phyloP scores from a whole-genome alignment of 352 stramenopile species.

The Pythium chondricola region DNA sequence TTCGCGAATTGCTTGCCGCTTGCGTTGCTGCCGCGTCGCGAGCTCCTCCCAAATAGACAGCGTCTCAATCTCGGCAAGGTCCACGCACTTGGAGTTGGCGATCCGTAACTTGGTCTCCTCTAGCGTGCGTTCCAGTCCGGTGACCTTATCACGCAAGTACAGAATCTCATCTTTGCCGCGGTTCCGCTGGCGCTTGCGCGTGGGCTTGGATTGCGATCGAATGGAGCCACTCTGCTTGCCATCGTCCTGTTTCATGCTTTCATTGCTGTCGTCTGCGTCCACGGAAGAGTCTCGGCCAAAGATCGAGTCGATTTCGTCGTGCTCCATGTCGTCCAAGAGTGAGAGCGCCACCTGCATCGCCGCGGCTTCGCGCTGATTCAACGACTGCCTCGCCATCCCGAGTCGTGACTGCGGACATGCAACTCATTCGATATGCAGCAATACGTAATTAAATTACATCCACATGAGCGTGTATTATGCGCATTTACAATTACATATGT shows the following conservation, averaged over 20 bases:
- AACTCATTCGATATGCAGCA: too few relatives aligned
- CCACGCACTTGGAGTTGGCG: slow-evolving; percentile 1
- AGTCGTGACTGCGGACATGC: too few relatives aligned
- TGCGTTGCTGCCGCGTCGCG: slow-evolving; percentile 8
- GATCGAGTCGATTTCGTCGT: slow-evolving; percentile 14
- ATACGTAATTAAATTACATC: too few relatives aligned
- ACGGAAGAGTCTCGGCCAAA: slow-evolving; percentile 18
- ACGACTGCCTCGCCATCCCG: slow-evolving; percentile 3
- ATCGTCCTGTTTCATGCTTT: background rate
- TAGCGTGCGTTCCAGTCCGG: slow-evolving; percentile 2
- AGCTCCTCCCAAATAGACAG: slow-evolving; percentile 20
- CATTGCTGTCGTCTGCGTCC: slow-evolving; percentile 22
- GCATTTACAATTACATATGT: too few relatives aligned
- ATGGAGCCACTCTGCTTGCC: background rate
- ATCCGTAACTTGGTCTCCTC: background rate
- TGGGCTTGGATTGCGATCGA: background rate
- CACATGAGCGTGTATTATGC: too few relatives aligned
- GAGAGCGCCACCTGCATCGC: slow-evolving; percentile 7
- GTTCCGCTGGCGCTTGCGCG: slow-evolving; percentile 15
- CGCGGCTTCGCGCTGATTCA: slow-evolving; percentile 2
- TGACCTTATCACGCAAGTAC: slow-evolving; percentile 33
- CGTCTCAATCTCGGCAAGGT: slow-evolving; percentile 23
- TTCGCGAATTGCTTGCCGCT: too few relatives aligned
- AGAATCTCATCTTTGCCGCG: slow-evolving; percentile 54
- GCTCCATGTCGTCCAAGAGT: slow-evolving; percentile 7